Evolutionary conservation across 805 yeast species (phyloP).

Genomic region (Yueomyces sp.): DNA sequence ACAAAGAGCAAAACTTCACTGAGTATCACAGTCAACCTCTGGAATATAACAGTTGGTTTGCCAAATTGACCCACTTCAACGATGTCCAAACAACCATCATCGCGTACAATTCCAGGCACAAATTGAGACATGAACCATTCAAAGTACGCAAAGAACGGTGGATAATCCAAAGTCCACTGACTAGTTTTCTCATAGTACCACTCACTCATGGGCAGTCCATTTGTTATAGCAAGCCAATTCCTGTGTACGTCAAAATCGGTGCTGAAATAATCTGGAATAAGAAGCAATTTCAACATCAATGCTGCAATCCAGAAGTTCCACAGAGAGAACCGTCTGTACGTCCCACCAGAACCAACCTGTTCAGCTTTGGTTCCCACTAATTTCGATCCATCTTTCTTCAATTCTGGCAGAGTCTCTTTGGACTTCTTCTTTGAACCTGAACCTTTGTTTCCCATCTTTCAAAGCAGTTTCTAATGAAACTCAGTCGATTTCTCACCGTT

Average conservation of each 20-base stretch:
- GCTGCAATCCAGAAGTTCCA: conserved; percentile 59
- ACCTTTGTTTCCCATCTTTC: too few relatives aligned
- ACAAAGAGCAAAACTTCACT: conserved; percentile 62
- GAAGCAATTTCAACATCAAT: conserved; percentile 41
- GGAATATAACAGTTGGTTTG: conserved; percentile 69
- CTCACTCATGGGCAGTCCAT: conserved; percentile 50
- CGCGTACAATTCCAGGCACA: conserved; percentile 47
- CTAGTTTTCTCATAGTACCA: conserved; percentile 77
- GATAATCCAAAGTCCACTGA: conserved; percentile 94
- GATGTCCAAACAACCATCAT: conserved; percentile 70
- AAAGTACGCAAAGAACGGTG: conserved; percentile 94
- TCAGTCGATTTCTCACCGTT: too few relatives aligned
- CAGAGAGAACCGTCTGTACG: conserved; percentile 29
- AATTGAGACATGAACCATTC: conserved; percentile 68
- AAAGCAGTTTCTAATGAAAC: too few relatives aligned
- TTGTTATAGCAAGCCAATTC: conserved; percentile 90
- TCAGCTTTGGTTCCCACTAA: neutral
- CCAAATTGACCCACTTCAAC: conserved; percentile 56
- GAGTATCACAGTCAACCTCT: conserved; percentile 63
- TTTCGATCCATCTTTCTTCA: conserved; percentile 1
- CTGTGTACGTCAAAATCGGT: conserved; percentile 97
- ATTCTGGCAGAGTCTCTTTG: too few relatives aligned
- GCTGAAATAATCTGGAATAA: conserved; percentile 76
- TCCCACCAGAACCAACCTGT: neutral
- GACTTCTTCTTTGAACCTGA: too few relatives aligned